A percentile compares a stretch with the other conserved stretches of the same genome.
Evolutionary conservation across 805 yeast genomes (phyloP).

Genomic region (Metschnikowia orientalis): DNA sequence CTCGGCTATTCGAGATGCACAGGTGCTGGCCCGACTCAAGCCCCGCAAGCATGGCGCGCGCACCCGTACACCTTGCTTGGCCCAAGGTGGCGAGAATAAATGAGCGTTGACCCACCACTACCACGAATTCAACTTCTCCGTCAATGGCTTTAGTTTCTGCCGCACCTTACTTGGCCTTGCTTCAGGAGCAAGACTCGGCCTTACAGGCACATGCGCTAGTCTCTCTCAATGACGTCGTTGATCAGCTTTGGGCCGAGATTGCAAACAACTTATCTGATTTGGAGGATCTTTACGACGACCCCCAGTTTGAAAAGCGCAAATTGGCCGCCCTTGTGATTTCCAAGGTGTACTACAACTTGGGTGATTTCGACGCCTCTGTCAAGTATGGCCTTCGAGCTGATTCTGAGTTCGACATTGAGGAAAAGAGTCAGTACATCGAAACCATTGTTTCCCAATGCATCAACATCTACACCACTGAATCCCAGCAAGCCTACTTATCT

Average conservation of each 20-base stretch:
- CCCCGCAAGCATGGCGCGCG: no score
- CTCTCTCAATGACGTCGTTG: constrained; percentile 76
- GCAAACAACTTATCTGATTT: constrained; percentile 85
- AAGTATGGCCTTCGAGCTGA: constrained; percentile 85
- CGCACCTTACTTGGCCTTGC: constrained; percentile 84
- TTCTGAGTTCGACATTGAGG: constrained; percentile 67
- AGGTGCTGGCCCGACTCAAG: no score
- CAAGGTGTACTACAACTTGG: constrained; percentile 84
- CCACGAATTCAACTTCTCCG: constrained; percentile 1
- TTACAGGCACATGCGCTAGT: constrained; percentile 82
- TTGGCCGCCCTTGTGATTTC: constrained; percentile 92
- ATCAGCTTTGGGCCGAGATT: constrained; percentile 95
- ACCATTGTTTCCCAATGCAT: constrained; percentile 93
- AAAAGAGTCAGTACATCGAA: constrained; percentile 80
- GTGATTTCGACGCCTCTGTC: constrained; percentile 89
- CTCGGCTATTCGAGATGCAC: no score
- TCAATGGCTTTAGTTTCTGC: constrained; percentile 72
- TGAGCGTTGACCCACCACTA: constrained; percentile 4
- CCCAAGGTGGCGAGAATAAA: constrained; percentile 6
- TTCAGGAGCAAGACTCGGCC: constrained; percentile 73
- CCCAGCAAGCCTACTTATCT: constrained; percentile 43
- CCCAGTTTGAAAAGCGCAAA: constrained; percentile 64
- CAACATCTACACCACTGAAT: constrained; percentile 66
- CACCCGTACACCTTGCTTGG: constrained; percentile 5
- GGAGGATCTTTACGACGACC: constrained; percentile 88